Conservation (phyloP, 495 filamentous ascomycete genomes). For the Opeltia flavorubescens region DNA sequence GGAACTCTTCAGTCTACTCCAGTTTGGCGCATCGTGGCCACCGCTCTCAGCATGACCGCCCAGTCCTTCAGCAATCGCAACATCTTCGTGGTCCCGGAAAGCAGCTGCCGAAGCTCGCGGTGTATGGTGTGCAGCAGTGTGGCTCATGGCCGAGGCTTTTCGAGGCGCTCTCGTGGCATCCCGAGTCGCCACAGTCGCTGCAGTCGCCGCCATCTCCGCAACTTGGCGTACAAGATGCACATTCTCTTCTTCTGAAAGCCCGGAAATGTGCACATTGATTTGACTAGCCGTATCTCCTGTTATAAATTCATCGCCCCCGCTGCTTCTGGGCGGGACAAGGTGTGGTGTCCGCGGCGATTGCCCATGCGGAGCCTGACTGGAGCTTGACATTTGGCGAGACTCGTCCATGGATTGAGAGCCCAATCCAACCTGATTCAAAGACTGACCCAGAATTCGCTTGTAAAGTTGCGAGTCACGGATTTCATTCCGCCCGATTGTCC, state of each 20-base stretch:
- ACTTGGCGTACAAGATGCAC: constrained; percentile 65
- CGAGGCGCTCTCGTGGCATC: constrained; percentile 47
- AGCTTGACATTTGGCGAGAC: constrained; percentile 27
- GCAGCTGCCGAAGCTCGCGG: constrained; percentile 18
- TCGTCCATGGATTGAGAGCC: constrained; percentile 32
- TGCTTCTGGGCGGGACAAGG: constrained; percentile 55
- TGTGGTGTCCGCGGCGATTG: constrained; percentile 38
- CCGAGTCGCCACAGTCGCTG: constrained; percentile 73
- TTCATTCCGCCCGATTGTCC: constrained; percentile 17
- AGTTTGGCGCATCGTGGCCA: constrained; percentile 96
- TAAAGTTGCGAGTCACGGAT: constrained; percentile 81
- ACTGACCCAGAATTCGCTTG: constrained; percentile 84
- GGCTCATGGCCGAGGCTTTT: constrained; percentile 28
- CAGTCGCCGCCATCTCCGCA: constrained; percentile 83
- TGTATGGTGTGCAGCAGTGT: constrained; percentile 16
- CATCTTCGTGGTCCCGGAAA: constrained; percentile 26
- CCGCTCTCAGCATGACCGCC: constrained; percentile 33
- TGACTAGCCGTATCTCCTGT: constrained; percentile 17
- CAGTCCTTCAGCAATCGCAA: constrained; percentile 25
- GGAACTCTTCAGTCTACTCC: constrained; percentile 81
- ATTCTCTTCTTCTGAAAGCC: constrained; percentile 70
- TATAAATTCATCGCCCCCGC: constrained; percentile 22
- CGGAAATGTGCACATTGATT: constrained; percentile 38
- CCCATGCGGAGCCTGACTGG: constrained; percentile 4
- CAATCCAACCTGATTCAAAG: constrained; percentile 64